Evolutionary conservation across 805 yeast genomes (phyloP), one percentile per base, ranked within the genome.

Genomic region (Lipomyces oligophaga): DNA sequence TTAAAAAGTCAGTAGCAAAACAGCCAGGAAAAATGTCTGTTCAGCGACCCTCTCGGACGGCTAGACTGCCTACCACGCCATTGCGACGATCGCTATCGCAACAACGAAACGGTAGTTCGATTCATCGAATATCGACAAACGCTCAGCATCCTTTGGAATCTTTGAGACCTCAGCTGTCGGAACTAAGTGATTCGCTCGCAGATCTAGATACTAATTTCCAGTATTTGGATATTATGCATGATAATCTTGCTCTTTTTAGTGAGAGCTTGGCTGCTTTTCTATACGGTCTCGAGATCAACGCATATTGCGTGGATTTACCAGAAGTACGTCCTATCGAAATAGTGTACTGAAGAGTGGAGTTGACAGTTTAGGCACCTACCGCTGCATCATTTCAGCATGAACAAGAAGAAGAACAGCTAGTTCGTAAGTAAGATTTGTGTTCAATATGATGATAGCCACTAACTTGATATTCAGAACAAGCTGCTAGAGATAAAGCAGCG

Each of bases 281-380:
- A 42, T 85, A 84, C 59, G 95, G 96, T 1, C 66, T 87, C 40
- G 78, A 83, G 61, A 79, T 86, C 64, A 86, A 88, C 59, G 89
- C 94, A 52, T 87, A 93, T 82, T 85, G 95, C 65, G 83, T 83
- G 22, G 88, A 84, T 59, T 85, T 85, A 58, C 55, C 55, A 7
- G 67, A 65, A 48, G 58, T 52, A 31, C 3, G 49, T 8, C 13
- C 10, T 11, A 20, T n/a, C 16, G 30, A 5, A 13, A 11, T 15
- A 30, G 5, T 0, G 10, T 5, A 24, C 7, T 16, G 7, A 13
- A 3, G 24, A 3, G 13, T 8, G 5, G 26, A n/a, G 10, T 11
- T 13, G 18, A 8, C 20, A 13, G 26, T 27, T 1, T 38, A 50
- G 55, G 56, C 56, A 15, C 56, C 56, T 16, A 41, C 47, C 1